Evolutionary conservation across 306 rosid genomes (phyloP).

Genomic region (Canavalia ensiformis): DNA sequence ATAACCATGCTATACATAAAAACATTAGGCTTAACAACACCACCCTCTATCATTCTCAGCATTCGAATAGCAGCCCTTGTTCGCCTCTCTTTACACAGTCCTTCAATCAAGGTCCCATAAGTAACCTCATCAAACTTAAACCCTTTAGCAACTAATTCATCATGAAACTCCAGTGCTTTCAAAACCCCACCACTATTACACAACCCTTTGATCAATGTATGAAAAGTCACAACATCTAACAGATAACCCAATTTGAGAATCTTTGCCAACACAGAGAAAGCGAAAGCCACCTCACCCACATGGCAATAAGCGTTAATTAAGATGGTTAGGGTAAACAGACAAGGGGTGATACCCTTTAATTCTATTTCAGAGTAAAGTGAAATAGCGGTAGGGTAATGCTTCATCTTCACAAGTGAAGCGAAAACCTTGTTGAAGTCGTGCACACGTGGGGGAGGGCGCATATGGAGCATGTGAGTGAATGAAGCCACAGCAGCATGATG

Average conservation of each 20-base stretch:
- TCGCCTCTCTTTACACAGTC: not conserved
- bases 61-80: not conserved
- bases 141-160: not conserved
- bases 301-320: not conserved
- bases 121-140: not conserved
- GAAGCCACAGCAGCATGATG: not conserved
- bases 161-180: constrained; percentile 1
- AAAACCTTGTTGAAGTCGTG: not conserved
- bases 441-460: not conserved
- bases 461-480: constrained; percentile 15
- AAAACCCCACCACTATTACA: not conserved
- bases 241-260: constrained; percentile 4
- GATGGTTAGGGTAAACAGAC: not conserved
- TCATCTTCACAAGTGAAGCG: not conserved
- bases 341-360: not conserved
- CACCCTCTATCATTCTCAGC: constrained; percentile 13
- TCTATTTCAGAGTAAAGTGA: not conserved
- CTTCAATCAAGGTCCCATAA: not conserved
- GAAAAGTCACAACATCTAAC: not conserved
- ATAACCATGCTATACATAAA: constrained; percentile 42
- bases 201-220: not conserved
- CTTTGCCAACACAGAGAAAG: no score
- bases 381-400: not conserved
- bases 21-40: not conserved
- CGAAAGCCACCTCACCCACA: no score